Conservation (phyloP, 768 basidiomycete species). For the Amanita polypyramis region DNA sequence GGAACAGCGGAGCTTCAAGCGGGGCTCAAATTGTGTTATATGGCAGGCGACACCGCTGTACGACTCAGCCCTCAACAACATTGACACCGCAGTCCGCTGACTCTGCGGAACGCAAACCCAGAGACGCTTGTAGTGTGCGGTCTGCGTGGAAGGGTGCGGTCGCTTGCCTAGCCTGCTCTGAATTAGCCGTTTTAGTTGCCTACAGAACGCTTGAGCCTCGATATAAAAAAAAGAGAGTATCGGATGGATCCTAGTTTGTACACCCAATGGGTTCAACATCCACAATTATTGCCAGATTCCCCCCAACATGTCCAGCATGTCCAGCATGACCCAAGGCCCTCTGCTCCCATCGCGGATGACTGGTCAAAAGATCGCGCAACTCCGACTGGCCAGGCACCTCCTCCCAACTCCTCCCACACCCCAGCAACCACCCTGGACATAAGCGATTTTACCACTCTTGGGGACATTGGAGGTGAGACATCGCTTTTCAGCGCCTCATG, state of each 20-base stretch:
- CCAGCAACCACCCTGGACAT: slow-evolving; percentile 25
- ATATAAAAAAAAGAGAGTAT: slow-evolving; percentile 20
- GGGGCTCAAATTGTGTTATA: slow-evolving; percentile 17
- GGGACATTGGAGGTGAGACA: slow-evolving; percentile 30
- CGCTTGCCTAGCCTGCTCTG: slow-evolving; percentile 14
- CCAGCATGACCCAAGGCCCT: slow-evolving; percentile 14
- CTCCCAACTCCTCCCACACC: slow-evolving; percentile 15
- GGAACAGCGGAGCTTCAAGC: slow-evolving; percentile 25
- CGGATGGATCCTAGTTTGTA: slow-evolving; percentile 36
- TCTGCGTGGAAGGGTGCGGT: slow-evolving; percentile 15
- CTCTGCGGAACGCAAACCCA: slow-evolving; percentile 14
- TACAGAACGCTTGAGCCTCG: slow-evolving; percentile 17
- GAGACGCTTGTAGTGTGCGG: slow-evolving; percentile 16
- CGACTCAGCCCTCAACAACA: slow-evolving; percentile 15
- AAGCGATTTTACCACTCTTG: slow-evolving; percentile 30
- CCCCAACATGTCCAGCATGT: slow-evolving; percentile 21
- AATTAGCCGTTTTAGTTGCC: slow-evolving; percentile 23
- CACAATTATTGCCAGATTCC: slow-evolving; percentile 23
- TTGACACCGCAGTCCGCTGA: slow-evolving; percentile 18
- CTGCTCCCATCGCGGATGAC: slow-evolving; percentile 24
- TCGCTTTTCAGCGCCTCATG: slow-evolving; percentile 2
- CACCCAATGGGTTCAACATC: slow-evolving; percentile 31
- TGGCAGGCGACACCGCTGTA: slow-evolving; percentile 7
- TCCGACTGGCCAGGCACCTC: slow-evolving; percentile 13
- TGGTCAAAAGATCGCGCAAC: slow-evolving; percentile 35